Percentiles rank a stretch among this genome's conserved stretches.
phyloP scores from a whole-genome alignment of 2,329 filamentous ascomycete genomes.

The Coleophoma eucalyptorum region DNA sequence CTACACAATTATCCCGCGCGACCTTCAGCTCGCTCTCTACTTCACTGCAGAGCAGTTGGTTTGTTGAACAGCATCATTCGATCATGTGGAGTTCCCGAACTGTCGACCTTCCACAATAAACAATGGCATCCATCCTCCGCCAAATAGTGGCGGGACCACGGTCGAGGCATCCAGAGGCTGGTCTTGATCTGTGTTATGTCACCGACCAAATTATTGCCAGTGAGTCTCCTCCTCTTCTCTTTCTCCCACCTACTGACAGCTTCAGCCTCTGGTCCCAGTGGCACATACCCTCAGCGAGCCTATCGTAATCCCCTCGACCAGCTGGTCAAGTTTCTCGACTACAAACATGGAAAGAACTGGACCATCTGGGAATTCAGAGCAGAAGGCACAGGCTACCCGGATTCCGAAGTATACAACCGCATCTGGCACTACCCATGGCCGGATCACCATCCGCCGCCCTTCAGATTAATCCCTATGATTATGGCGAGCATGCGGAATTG shows the following conservation, averaged over 20 bases:
- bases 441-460: conserved; percentile 95
- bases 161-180: conserved; percentile 78
- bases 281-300: conserved; percentile 83
- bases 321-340: conserved; percentile 83
- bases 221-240: background rate
- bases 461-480: conserved; percentile 81
- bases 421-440: conserved; percentile 94
- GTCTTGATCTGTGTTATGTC: conserved; percentile 93
- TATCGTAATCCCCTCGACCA: conserved; percentile 91
- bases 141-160: conserved; percentile 90
- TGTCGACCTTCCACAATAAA: background rate
- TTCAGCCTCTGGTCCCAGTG: conserved; percentile 74
- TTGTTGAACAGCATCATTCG: no score
- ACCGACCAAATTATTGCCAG: conserved; percentile 64
- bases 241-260: background rate
- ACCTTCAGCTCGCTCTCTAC: no score
- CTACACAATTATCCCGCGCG: no score
- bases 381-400: conserved; percentile 93
- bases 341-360: conserved; percentile 80
- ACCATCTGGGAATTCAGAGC: conserved; percentile 97
- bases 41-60: no score
- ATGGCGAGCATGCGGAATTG: conserved; percentile 92
- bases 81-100: no score
- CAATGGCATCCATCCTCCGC: conserved; percentile 74
- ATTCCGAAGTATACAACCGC: conserved; percentile 79